Conservation (phyloP, 371 early-diverging fungal genomes). For the Mucor circinelloides region DNA sequence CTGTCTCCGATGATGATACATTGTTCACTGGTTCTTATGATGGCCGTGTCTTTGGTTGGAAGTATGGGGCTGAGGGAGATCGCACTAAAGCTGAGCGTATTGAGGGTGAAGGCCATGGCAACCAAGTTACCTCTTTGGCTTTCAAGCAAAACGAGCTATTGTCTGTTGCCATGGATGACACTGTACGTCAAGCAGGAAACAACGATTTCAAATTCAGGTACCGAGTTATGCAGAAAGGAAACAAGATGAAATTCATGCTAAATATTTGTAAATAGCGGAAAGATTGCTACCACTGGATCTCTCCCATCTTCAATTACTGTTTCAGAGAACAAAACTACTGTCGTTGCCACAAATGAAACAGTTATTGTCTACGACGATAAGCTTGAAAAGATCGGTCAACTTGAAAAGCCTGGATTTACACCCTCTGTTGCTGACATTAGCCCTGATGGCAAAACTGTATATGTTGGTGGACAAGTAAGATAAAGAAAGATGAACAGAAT, state of each 20-base stretch:
- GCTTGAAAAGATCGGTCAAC: conserved; percentile 28
- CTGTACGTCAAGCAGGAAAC: conserved; percentile 19
- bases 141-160: conserved; percentile 48
- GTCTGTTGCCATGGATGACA: conserved; percentile 83
- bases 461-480: conserved; percentile 72
- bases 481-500: background rate
- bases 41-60: conserved; percentile 81
- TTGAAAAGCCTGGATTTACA: conserved; percentile 38
- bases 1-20: conserved; percentile 52
- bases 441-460: conserved; percentile 57
- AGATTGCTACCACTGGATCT: conserved; percentile 44
- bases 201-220: conserved; percentile 31
- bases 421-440: conserved; percentile 65
- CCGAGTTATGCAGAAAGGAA: background rate
- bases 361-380: conserved; percentile 48
- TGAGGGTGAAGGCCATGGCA: conserved; percentile 67
- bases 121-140: conserved; percentile 67
- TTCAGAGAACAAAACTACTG: conserved; percentile 43
- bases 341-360: conserved; percentile 52
- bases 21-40: conserved; percentile 92
- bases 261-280: conserved; percentile 11
- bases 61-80: conserved; percentile 37
- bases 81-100: conserved; percentile 42
- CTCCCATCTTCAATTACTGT: conserved; percentile 59
- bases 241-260: background rate